Evolutionary conservation across 129 eudicot genomes (phyloP).

Genomic region (Escallonia rubra): DNA sequence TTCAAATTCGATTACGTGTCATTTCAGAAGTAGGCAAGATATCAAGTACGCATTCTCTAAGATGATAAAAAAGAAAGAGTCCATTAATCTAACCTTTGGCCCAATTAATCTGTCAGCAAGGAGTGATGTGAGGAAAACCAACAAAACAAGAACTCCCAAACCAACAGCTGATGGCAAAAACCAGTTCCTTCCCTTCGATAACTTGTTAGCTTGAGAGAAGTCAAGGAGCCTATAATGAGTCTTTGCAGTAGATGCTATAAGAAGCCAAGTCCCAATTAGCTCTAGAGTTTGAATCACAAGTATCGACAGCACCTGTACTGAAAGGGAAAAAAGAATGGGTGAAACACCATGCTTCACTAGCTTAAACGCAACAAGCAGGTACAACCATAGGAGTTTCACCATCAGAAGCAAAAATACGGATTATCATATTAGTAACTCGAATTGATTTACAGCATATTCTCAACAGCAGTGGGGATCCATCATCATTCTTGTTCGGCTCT

Average conservation of each 20-base stretch:
- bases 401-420: no score
- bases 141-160: conserved; percentile 47
- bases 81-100: conserved; percentile 47
- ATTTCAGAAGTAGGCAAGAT: no score
- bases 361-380: background rate
- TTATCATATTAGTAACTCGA: no score
- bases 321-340: background rate
- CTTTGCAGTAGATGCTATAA: conserved; percentile 41
- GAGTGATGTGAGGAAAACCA: conserved; percentile 54
- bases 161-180: conserved; percentile 64
- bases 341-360: background rate
- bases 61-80: background rate
- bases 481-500: no score
- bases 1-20: no score
- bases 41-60: no score
- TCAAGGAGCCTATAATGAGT: conserved; percentile 32
- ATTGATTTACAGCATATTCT: no score
- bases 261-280: conserved; percentile 36
- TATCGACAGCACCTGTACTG: conserved; percentile 46
- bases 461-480: no score
- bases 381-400: background rate
- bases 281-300: conserved; percentile 60
- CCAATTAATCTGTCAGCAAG: conserved; percentile 63
- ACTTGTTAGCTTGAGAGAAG: conserved; percentile 37
- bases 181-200: conserved; percentile 59